Conservation (phyloP, 169 alveolate genomes). For the Plasmodium chabaudi region DNA sequence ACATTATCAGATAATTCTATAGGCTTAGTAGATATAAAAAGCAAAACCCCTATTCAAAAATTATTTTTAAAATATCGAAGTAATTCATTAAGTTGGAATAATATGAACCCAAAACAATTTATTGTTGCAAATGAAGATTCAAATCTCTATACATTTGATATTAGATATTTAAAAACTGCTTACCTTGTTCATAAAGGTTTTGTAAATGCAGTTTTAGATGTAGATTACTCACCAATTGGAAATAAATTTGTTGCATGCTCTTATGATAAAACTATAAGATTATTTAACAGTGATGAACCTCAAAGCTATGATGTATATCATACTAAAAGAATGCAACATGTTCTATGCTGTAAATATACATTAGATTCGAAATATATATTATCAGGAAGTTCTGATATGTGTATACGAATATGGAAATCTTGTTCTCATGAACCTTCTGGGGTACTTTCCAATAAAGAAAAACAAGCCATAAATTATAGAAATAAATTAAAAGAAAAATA, state of each 20-base stretch:
- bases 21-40: slow-evolving; percentile 93
- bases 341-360: slow-evolving; percentile 91
- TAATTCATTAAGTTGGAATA: slow-evolving; percentile 97
- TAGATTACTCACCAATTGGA: slow-evolving; percentile 97
- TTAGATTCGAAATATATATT: slow-evolving; percentile 96
- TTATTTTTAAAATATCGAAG: slow-evolving; percentile 92
- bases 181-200: slow-evolving; percentile 95
- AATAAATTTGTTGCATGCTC: slow-evolving; percentile 97
- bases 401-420: slow-evolving; percentile 97
- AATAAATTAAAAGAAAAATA: slow-evolving; percentile 87
- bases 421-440: slow-evolving; percentile 83
- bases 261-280: slow-evolving; percentile 97
- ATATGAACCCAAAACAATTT: slow-evolving; percentile 97
- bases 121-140: slow-evolving; percentile 98
- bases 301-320: slow-evolving; percentile 97
- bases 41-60: slow-evolving; percentile 92
- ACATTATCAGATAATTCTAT: slow-evolving; percentile 92
- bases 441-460: slow-evolving; percentile 84
- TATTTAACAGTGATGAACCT: slow-evolving; percentile 93
- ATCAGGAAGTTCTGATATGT: slow-evolving; percentile 97
- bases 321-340: slow-evolving; percentile 97
- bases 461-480: slow-evolving; percentile 89
- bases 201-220: slow-evolving; percentile 94
- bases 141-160: slow-evolving; percentile 97
- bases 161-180: slow-evolving; percentile 95